Conservation (phyloP, 345 rosid species). For the Camelina hispida region DNA sequence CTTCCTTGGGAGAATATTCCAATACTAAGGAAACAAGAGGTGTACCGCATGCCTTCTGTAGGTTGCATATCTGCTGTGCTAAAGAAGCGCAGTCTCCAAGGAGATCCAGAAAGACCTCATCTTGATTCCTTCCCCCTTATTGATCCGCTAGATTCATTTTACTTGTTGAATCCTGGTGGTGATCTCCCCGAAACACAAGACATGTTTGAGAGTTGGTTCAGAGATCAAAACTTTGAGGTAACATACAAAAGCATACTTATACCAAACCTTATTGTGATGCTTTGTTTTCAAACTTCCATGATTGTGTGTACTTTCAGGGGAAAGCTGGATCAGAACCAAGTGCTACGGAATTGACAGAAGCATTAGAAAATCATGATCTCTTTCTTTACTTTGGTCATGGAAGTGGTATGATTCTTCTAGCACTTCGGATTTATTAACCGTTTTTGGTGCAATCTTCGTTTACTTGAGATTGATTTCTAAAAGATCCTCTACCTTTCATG, state of each 20-base stretch:
- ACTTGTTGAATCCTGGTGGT: constrained; percentile 85
- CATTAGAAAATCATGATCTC: constrained; percentile 82
- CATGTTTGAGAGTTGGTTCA: constrained; percentile 84
- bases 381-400: constrained; percentile 94
- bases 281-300: not conserved
- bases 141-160: constrained; percentile 92
- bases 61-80: constrained; percentile 65
- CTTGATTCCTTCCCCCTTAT: constrained; percentile 64
- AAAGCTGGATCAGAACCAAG: constrained; percentile 82
- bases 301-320: constrained; percentile 56
- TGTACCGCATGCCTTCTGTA: constrained; percentile 96
- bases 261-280: constrained; percentile 3
- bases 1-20: constrained; percentile 99
- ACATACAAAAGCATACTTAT: constrained; percentile 24
- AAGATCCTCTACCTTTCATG: constrained; percentile 16
- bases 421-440: not conserved
- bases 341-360: constrained; percentile 66
- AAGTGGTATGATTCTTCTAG: constrained; percentile 64
- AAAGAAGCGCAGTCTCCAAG: constrained; percentile 52
- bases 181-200: constrained; percentile 70
- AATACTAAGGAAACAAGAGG: constrained; percentile 78
- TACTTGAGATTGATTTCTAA: constrained; percentile 29
- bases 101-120: constrained; percentile 47
- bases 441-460: constrained; percentile 24
- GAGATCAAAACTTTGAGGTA: constrained; percentile 83